Evolutionary conservation across 2,329 filamentous ascomycete genomes (phyloP), one percentile per base, ranked within the genome.

Genomic region (Ustilaginoidea virens): DNA sequence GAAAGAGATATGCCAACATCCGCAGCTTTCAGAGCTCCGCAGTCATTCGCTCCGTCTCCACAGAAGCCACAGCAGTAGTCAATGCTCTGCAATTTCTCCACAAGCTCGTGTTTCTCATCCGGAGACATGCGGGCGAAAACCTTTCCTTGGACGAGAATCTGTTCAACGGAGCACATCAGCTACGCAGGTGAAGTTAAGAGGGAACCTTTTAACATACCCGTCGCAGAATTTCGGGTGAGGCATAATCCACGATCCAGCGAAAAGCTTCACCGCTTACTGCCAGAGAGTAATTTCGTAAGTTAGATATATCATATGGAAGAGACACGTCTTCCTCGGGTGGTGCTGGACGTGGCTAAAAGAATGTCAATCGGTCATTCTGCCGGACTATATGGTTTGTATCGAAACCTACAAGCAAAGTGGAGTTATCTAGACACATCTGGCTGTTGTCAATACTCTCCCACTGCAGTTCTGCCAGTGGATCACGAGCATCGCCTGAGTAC

Each of bases 81-180:
- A 38, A 98, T 83, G 42, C 80, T 87, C 50, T 98, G 92, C 4
- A 98, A 66, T 51, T 94, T 98, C 51, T 96, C 90, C 3, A 98
- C 85, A 2, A 98, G 63, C 51, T 98, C 92, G 47, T 94, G 86
- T 51, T 98, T 98, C 53, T 98, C 90, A 48, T 98, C 92, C 0
- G 90, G 92, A 2, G 87, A 96, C 90, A 98, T 98, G 41, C 90
- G 79, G 4, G 90, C 92, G 52, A 92, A 98, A 2, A 98, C 83
- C 52, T 90, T 87, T 16, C 87, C 86, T 30, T 70, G 71, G 20
- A 93, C 77, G 31, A 98, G 80, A 75, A 96, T 87, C 63, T 90
- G 50, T 9, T 5, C 11, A 27, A 17, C 7, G 27, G 1, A 8
- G 14, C 17, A 15, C 11, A 19, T 33, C 17, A 17, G 15, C 14